Evolutionary conservation across 192 early-diverging fungal species (phyloP).

Genomic region (Gamsiella multidivaricata): DNA sequence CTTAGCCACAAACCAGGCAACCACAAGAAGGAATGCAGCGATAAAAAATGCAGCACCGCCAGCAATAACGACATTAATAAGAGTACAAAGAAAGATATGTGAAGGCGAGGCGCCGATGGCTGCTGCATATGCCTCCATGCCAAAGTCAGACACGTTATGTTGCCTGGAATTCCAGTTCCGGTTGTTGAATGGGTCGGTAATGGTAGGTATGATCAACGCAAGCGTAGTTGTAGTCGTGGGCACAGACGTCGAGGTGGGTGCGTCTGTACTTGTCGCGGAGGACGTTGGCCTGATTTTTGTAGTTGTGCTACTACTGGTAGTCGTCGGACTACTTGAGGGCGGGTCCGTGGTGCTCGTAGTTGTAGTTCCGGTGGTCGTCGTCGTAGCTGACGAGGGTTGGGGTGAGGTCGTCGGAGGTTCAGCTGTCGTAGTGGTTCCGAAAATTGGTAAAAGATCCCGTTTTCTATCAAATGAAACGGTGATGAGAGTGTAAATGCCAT

Average conservation of each 20-base stretch:
- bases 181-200: constrained; percentile 28
- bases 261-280: neutral
- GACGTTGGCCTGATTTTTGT: neutral
- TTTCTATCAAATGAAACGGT: too few species aligned
- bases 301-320: neutral
- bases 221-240: constrained; percentile 1
- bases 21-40: constrained; percentile 16
- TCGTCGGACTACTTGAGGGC: neutral
- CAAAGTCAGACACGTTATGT: constrained; percentile 36
- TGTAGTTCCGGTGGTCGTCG: neutral
- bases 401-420: neutral
- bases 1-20: constrained; percentile 20
- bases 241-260: neutral
- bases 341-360: neutral
- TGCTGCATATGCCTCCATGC: constrained; percentile 45
- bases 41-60: constrained; percentile 36
- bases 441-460: too few species aligned
- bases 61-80: constrained; percentile 33
- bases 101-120: constrained; percentile 44
- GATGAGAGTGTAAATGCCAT: too few species aligned
- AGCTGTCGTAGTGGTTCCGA: too few species aligned
- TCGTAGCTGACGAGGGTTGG: neutral
- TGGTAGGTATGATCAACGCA: constrained; percentile 12
- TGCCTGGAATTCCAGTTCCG: neutral
- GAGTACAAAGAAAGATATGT: constrained; percentile 24